Percentiles rank a stretch among this genome's conserved stretches.
These are phyloP conservation scores for Elongisporangium undulatum DNA, from an alignment of 352 stramenopile species.

Conservation along the genomic window DNA sequence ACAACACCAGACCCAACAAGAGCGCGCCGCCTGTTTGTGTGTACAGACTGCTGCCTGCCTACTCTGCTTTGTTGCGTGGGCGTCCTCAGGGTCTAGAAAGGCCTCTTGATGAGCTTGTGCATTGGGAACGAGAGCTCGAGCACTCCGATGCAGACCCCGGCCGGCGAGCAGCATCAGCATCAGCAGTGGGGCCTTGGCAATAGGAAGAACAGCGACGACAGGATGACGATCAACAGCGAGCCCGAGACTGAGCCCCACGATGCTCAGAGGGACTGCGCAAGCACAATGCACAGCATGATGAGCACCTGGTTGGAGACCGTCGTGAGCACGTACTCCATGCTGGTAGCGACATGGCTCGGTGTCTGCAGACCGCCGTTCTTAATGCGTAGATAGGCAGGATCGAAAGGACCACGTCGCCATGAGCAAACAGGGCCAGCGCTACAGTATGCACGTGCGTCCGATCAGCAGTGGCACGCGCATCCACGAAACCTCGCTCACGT, in stretches of 20 bases:
- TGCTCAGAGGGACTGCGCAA: slow-evolving; percentile 68
- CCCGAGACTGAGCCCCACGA: slow-evolving; percentile 70
- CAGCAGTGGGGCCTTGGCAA: slow-evolving; percentile 51
- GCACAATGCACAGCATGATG: slow-evolving; percentile 67
- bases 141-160: slow-evolving; percentile 40
- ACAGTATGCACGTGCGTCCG: slow-evolving; percentile 58
- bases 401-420: slow-evolving; percentile 81
- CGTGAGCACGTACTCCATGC: slow-evolving; percentile 34
- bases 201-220: slow-evolving; percentile 76
- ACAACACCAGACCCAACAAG: neutral
- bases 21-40: slow-evolving; percentile 5
- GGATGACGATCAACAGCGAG: slow-evolving; percentile 81
- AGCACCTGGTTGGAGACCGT: slow-evolving; percentile 51
- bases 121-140: slow-evolving; percentile 33
- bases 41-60: neutral
- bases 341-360: slow-evolving; percentile 47
- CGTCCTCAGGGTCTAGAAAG: slow-evolving; percentile 33
- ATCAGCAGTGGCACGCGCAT: slow-evolving; percentile 45
- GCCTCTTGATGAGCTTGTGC: slow-evolving; percentile 34
- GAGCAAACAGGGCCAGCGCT: slow-evolving; percentile 57
- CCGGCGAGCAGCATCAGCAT: slow-evolving; percentile 58
- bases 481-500: slow-evolving; percentile 33
- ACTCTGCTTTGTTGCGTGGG: too few relatives aligned
- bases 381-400: slow-evolving; percentile 61
- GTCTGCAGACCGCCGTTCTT: slow-evolving; percentile 63